These are phyloP conservation scores for Venustampulla echinocandica DNA, from an alignment of 495 filamentous ascomycete species.

Conservation along the genomic window DNA sequence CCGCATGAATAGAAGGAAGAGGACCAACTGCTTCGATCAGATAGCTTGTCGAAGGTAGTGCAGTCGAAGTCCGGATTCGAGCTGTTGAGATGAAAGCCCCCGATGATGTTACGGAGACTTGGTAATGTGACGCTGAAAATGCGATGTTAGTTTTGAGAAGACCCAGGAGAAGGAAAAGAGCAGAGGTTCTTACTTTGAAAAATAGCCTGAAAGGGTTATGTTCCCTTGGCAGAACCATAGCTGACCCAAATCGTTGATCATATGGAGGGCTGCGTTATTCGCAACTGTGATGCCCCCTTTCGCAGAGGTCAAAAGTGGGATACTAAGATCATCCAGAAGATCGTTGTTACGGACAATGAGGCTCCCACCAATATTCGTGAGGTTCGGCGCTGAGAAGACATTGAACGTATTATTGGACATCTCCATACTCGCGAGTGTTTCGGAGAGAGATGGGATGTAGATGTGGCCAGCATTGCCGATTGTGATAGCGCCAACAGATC, in stretches of 20 bases:
- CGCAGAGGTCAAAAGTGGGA: not conserved
- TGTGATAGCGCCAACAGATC: not conserved
- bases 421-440: not conserved
- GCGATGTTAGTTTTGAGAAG: not conserved
- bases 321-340: not conserved
- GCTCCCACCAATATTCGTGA: conserved; percentile 1
- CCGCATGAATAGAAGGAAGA: not conserved
- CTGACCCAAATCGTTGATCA: not conserved
- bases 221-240: conserved; percentile 1
- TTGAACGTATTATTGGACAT: not conserved
- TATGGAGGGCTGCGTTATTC: not conserved
- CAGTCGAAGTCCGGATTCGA: conserved; percentile 1
- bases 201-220: not conserved
- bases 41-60: conserved; percentile 4
- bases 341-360: not conserved
- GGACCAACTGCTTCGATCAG: not conserved
- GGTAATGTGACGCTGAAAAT: conserved; percentile 3
- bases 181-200: not conserved
- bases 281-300: not conserved
- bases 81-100: conserved; percentile 1
- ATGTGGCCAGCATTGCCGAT: not conserved
- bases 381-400: not conserved
- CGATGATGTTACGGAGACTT: not conserved
- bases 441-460: not conserved
- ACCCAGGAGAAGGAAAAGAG: not conserved